Conservation (phyloP, 768 basidiomycete species). For the Auriscalpium microsporum region DNA sequence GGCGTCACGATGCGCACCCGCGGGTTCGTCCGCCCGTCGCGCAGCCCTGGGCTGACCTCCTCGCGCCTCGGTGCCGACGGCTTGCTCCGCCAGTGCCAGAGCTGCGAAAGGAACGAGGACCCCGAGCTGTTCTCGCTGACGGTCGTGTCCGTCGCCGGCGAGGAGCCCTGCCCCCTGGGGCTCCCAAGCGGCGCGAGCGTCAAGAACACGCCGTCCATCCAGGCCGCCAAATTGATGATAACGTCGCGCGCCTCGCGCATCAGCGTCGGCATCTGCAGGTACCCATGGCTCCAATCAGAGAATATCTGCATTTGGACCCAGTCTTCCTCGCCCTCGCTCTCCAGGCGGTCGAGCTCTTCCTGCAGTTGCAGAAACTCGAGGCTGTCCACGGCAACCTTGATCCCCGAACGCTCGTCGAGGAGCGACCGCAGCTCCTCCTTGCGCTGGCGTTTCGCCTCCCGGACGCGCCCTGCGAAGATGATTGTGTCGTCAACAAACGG, state of each 20-base stretch:
- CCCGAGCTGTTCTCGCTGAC: neutral
- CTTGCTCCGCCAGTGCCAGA: slow-evolving; percentile 11
- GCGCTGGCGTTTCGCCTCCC: slow-evolving; percentile 86
- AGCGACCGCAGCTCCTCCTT: slow-evolving; percentile 57
- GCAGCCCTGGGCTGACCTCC: neutral
- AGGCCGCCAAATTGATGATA: slow-evolving; percentile 78
- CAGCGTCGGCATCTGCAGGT: slow-evolving; percentile 87
- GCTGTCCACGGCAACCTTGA: slow-evolving; percentile 53
- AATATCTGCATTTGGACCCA: slow-evolving; percentile 93
- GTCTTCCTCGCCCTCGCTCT: slow-evolving; percentile 74
- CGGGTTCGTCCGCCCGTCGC: neutral
- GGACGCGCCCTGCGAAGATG: slow-evolving; percentile 90
- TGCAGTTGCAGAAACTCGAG: slow-evolving; percentile 24
- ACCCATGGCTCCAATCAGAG: slow-evolving; percentile 96
- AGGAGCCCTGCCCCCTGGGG: neutral
- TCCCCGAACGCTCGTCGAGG: slow-evolving; percentile 47
- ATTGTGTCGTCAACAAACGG: slow-evolving; percentile 96
- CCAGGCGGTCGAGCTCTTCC: slow-evolving; percentile 49
- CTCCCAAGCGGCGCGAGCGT: neutral
- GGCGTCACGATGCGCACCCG: slow-evolving; percentile 7
- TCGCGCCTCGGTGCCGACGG: too few species aligned
- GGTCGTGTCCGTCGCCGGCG: slow-evolving; percentile 3
- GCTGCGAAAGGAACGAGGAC: slow-evolving; percentile 5
- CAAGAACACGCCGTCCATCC: slow-evolving; percentile 79
- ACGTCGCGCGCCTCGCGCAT: slow-evolving; percentile 77